Evolutionary conservation across 371 early-diverging fungal species (phyloP).

Genomic region (Mortierella sp.): DNA sequence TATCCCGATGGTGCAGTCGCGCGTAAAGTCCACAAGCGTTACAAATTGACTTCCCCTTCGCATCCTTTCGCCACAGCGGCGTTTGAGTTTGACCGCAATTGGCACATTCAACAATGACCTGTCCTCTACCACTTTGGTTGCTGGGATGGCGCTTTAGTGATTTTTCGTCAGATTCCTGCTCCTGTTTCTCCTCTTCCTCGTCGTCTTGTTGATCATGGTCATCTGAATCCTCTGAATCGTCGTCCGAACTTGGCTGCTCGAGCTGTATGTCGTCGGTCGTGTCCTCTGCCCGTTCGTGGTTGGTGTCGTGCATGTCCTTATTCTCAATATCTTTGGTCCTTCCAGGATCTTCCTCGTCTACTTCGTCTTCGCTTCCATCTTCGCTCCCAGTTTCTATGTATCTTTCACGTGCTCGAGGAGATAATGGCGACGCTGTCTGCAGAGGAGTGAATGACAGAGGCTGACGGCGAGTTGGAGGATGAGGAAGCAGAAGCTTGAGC

Average conservation of each 20-base stretch:
- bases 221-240: slow-evolving; percentile 15
- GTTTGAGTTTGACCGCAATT: slow-evolving; percentile 89
- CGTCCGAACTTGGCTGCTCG: not conserved
- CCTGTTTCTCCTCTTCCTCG: not conserved
- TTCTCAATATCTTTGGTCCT: not conserved
- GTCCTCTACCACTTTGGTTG: too few species aligned
- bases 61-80: slow-evolving; percentile 89
- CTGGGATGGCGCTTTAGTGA: not conserved
- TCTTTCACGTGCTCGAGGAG: not conserved
- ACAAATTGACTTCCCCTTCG: slow-evolving; percentile 85
- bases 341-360: slow-evolving; percentile 7
- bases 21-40: slow-evolving; percentile 94
- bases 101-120: slow-evolving; percentile 65
- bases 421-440: not conserved
- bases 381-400: slow-evolving; percentile 11
- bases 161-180: not conserved
- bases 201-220: not conserved
- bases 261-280: not conserved
- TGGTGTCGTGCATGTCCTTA: slow-evolving; percentile 3
- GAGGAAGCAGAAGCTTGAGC: slow-evolving; percentile 35
- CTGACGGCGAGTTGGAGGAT: slow-evolving; percentile 27
- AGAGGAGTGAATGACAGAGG: slow-evolving; percentile 2
- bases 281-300: not conserved
- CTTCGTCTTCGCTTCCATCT: slow-evolving; percentile 22
- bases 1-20: slow-evolving; percentile 77